Base-by-base conservation (phyloP, 306 rosid species). In the Vicia sativa region DNA sequence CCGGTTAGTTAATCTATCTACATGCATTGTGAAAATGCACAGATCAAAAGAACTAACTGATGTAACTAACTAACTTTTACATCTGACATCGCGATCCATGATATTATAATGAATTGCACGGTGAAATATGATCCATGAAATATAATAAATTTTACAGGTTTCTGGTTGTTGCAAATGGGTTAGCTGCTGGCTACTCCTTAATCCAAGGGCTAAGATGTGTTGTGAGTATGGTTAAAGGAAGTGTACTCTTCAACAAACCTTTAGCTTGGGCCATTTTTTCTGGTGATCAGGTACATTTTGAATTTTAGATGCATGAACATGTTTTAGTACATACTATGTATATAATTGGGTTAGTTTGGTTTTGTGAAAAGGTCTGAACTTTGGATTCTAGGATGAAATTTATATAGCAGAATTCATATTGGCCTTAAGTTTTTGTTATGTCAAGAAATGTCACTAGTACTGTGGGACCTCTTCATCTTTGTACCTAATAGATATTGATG, bases 201-300 rank as follows among this genome's bases (percentile, higher is more conserved):
- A 70, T 83, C 16, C 97, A 87, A 76, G 88, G 77, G 46, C n/a
- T 88, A 80, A 82, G 87, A 3, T 90, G 95, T 80, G 77, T 61
- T 23, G 74, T 79, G 64, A 67, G 80, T 80, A 79, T 90, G 86
- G 64, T 79, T 53, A 83, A 66, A 37, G 98, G 97, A 74, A 63
- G 50, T 74, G 89, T 74, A 34, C 82, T 88, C 62, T 85, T 86
- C 68, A 88, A 70, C 83, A 93, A 90, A 72, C 87, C 96, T 58
- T 74, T 85, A 59, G 96, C 98, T 77, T 93, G 96, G 98, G 49
- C 70, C 23, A 88, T 85, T 62, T 93, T 93, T 84, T 86, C 97
- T 15, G 86, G 70, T 71, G 96, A 93, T 76, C 97, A 93, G 98
- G 97, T 86, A 79, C 57, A 50, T 65, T 56, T 29, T 6, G 38